phyloP scores from a whole-genome alignment of 108 stramenopile genomes.

The Stephanodiscus minutulus region DNA sequence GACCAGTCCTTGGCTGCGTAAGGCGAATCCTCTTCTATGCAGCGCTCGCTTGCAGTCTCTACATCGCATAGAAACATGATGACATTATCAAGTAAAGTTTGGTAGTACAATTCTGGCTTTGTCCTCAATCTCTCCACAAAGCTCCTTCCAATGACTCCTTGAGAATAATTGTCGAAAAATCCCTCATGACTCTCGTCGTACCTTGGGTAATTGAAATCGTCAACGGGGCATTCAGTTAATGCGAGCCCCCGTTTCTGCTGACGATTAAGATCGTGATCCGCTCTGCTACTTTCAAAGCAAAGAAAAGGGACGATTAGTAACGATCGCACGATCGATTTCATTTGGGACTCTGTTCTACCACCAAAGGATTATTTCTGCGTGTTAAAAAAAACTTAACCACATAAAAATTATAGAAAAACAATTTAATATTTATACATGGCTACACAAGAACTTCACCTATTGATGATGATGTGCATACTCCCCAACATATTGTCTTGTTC shows the following conservation, averaged over 20 bases:
- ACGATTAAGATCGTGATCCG: neutral
- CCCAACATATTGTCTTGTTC: too few relatives aligned
- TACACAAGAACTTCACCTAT: too few relatives aligned
- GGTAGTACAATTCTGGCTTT: constrained; percentile 41
- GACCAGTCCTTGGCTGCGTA: constrained; percentile 46
- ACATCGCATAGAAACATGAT: constrained; percentile 49
- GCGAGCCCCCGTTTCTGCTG: constrained; percentile 1
- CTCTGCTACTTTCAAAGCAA: constrained; percentile 4
- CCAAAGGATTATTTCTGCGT: neutral
- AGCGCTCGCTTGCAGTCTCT: constrained; percentile 33
- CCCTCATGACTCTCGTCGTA: constrained; percentile 24
- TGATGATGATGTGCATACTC: neutral
- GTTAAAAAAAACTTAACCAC: neutral
- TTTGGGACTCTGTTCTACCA: too few relatives aligned
- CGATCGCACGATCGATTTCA: neutral
- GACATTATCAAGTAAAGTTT: constrained; percentile 37
- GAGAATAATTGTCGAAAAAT: constrained; percentile 28
- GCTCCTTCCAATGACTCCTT: constrained; percentile 1
- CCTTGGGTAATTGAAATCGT: constrained; percentile 20
- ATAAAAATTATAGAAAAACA: neutral
- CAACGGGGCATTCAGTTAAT: constrained; percentile 21
- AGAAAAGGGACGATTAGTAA: constrained; percentile 2
- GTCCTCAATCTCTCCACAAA: constrained; percentile 20
- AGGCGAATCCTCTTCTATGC: constrained; percentile 32
- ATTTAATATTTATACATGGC: constrained; percentile 1